Evolutionary conservation across 768 basidiomycete genomes (phyloP), one percentile per base, ranked within the genome.

Genomic region (Butyriboletus loyo): DNA sequence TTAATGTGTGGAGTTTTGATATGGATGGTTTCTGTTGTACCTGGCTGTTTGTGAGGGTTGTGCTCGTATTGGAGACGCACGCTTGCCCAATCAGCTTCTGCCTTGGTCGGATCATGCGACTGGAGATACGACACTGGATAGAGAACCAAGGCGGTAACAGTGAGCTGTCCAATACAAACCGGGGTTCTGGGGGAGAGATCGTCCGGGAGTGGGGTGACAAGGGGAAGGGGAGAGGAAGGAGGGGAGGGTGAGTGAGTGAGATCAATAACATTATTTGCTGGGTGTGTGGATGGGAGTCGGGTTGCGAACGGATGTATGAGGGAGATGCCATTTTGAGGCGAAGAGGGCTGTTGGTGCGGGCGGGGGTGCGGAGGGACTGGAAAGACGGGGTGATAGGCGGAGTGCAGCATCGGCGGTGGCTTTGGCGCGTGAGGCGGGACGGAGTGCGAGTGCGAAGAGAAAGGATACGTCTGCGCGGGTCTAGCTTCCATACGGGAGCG

Each of bases 121-220:
- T 72, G 65, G 32, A 93, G 71, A 66, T 91, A 93, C 27, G 78
- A 64, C 17, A 88, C 80, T 8, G 88, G 91, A 67, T 92, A 90
- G n/a, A 93, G 76, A 31, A 95, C 83, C 25, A 95, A 80, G 14
- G 90, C 92, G 17, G 87, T 90, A 19, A 86, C 85, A n/a, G 77
- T 76, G 32, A 95, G 76, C 53, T 89, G 86, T 1, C 92, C 92
- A 43, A 95, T 92, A 67, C 93, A 95, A 47, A 95, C 84, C 15
- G 90, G 87, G 0, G 88, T 89, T 73, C 86, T 89, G 14, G 86
- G 87, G 7, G 87, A 78, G 17, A 89, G 69, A 40, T 89, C 85
- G 9, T 75, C 72, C 3, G 83, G 80, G 2, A 84, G 70, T 11
- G 66, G 42, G 6, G 61, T 49, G 24, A 64, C 48, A 57, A 61